phyloP scores from a whole-genome alignment of 106 monocot species.

The Dioscorea zingiberensis region DNA sequence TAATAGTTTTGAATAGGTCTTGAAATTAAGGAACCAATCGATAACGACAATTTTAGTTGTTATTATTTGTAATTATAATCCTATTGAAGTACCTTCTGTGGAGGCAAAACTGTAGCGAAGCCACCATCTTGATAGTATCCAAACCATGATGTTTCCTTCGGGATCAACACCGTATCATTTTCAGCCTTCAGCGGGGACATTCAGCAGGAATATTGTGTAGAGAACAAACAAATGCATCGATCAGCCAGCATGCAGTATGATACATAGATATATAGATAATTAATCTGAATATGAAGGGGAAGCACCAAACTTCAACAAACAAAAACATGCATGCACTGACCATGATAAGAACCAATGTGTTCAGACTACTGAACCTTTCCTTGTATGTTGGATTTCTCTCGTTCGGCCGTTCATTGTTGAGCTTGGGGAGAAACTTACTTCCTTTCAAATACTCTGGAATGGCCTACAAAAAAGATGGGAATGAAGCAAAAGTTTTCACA shows the following conservation, averaged over 20 bases:
- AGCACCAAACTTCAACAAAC: neutral
- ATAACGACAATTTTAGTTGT: too few species aligned
- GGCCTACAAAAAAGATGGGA: conserved; percentile 62
- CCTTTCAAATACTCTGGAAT: conserved; percentile 60
- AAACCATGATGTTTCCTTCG: conserved; percentile 95
- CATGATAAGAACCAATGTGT: conserved; percentile 86
- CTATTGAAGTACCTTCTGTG: conserved; percentile 67
- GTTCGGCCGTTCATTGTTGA: conserved; percentile 73
- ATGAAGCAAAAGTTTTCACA: too few species aligned
- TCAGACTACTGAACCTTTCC: conserved; percentile 68
- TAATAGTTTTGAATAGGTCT: too few species aligned
- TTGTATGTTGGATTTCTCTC: conserved; percentile 82
- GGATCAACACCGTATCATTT: conserved; percentile 73
- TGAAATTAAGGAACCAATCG: too few species aligned
- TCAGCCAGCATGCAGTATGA: neutral
- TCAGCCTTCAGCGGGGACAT: conserved; percentile 41
- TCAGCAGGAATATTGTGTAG: neutral
- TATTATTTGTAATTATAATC: too few species aligned
- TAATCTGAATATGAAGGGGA: neutral
- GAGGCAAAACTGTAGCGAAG: conserved; percentile 55
- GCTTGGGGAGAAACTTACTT: conserved; percentile 88
- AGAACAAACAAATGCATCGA: neutral
- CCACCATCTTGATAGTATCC: conserved; percentile 90
- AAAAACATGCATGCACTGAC: too few species aligned
- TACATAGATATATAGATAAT: neutral